Percentiles rank a stretch among this genome's conserved stretches.
These are phyloP conservation scores for Kluyveromyces starmeri DNA, from an alignment of 805 yeast species.

Conservation along the genomic window DNA sequence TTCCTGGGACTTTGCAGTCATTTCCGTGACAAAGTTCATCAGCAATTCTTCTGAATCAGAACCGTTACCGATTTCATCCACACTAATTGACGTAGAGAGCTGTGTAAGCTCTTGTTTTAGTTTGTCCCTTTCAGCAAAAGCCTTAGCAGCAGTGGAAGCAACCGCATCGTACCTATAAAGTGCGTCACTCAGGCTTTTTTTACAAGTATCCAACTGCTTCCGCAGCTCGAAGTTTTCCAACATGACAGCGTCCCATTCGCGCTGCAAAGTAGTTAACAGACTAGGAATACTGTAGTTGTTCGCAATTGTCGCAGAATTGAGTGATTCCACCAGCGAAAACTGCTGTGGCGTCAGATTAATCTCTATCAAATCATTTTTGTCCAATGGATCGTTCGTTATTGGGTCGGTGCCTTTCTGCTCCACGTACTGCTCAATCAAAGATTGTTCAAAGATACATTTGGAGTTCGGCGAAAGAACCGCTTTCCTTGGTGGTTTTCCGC, in stretches of 20 bases:
- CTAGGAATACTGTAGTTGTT: slow-evolving; percentile 51
- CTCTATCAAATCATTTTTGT: slow-evolving; percentile 47
- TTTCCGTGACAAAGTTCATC: slow-evolving; percentile 3
- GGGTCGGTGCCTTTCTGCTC: slow-evolving; percentile 69
- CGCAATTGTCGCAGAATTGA: slow-evolving; percentile 41
- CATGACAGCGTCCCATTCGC: slow-evolving; percentile 84
- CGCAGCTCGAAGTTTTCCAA: slow-evolving; percentile 70
- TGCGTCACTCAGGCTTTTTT: slow-evolving; percentile 68
- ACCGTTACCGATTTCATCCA: slow-evolving; percentile 2
- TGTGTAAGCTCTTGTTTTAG: slow-evolving; percentile 56
- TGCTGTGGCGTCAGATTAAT: slow-evolving; percentile 29
- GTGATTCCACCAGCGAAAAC: slow-evolving; percentile 13
- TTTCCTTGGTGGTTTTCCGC: slow-evolving; percentile 59
- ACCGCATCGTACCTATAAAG: slow-evolving; percentile 88
- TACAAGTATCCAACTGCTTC: slow-evolving; percentile 56
- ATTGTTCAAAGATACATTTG: slow-evolving; percentile 60
- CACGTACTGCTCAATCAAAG: slow-evolving; percentile 52
- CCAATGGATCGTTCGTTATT: slow-evolving; percentile 52
- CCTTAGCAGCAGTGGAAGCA: slow-evolving; percentile 68
- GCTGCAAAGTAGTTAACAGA: slow-evolving; percentile 64
- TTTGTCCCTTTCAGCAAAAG: slow-evolving; percentile 68
- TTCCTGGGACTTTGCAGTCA: slow-evolving; percentile 12
- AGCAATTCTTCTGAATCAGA: not conserved
- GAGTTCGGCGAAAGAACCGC: slow-evolving; percentile 75
- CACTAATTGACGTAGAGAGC: slow-evolving; percentile 35